Evolutionary conservation across 306 rosid genomes (phyloP), one percentile per base, ranked within the genome.

Genomic region (Myrica gale): DNA sequence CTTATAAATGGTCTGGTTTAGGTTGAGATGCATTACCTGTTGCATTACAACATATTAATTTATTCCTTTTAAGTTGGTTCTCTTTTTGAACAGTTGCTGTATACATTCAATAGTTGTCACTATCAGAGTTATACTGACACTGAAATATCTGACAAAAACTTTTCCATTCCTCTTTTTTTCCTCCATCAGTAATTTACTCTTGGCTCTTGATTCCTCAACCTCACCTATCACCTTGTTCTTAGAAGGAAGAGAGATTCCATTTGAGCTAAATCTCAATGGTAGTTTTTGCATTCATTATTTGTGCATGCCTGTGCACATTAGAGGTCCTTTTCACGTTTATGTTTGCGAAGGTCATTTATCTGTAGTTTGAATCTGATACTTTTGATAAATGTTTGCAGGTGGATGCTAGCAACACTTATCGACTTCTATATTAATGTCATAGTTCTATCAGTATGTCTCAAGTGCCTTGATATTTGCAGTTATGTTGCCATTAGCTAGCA

Each of bases 381-480:
- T 77, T 85, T 43, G 70, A 82, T 76, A 46, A 80, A 51, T 70
- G 17, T 76, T 85, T 85, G 77, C 89, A 94, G 98, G 82, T 91
- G 94, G 97, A 73, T 86, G 96, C 5, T 23, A 23, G 91, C 97
- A 71, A 90, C 96, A 42, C 87, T 91, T 8, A 37, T 94, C 62
- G 97, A 91, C 86, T 94, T 94, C 87, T 91, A 90, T 77, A 74
- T 91, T 89, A 91, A 90, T 77, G 91, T 89, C 57, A 75, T 80
- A 73, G 92, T 89, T 63, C 53, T 94, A 71, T 85, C 93, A 41
- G 98, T 94, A 90, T 74, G 96, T 82, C 74, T 56, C 75, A 5
- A 47, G 44, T 73, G 53, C 65, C 82, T 76, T 80, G 39, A 58
- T 78, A 39, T 58, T 65, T 75, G 9, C n/a, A 48, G 46, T 41